Conservation (phyloP, 1,284 basidiomycete species). For the Melampsora larici-populina region DNA sequence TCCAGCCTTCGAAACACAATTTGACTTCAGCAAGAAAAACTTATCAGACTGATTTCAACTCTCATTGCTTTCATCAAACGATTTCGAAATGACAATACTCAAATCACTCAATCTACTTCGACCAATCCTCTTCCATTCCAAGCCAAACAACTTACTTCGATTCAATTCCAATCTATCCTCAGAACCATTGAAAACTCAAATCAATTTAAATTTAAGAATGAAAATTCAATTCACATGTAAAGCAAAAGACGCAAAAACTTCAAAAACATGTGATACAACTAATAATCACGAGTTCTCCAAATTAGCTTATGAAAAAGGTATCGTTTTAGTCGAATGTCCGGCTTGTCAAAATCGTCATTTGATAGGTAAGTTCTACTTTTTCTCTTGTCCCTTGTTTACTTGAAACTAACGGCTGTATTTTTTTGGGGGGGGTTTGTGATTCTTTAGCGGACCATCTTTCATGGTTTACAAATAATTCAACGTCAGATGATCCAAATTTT, state of each 20-base stretch:
- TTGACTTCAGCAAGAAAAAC: too few species aligned
- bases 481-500: conserved; percentile 32
- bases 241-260: too few species aligned
- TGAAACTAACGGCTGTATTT: not conserved
- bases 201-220: not conserved
- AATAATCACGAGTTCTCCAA: conserved; percentile 85
- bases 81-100: too few species aligned
- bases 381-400: not conserved
- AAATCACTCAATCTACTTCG: too few species aligned
- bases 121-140: too few species aligned
- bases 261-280: conserved; percentile 69
- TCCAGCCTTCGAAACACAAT: too few species aligned
- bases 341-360: conserved; percentile 78
- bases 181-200: conserved; percentile 38
- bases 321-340: conserved; percentile 89
- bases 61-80: too few species aligned
- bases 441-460: conserved; percentile 30
- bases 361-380: conserved; percentile 43
- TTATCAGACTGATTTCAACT: too few species aligned
- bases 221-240: not conserved
- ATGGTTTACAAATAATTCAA: conserved; percentile 31
- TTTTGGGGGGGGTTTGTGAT: not conserved
- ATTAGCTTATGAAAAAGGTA: conserved; percentile 76
- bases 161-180: conserved; percentile 74
- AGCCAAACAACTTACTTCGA: not conserved